A percentile compares a stretch with the other conserved stretches of the same genome.
These are phyloP conservation scores for Saccharomycopsis sp. DNA, from an alignment of 805 yeast species.

Conservation along the genomic window DNA sequence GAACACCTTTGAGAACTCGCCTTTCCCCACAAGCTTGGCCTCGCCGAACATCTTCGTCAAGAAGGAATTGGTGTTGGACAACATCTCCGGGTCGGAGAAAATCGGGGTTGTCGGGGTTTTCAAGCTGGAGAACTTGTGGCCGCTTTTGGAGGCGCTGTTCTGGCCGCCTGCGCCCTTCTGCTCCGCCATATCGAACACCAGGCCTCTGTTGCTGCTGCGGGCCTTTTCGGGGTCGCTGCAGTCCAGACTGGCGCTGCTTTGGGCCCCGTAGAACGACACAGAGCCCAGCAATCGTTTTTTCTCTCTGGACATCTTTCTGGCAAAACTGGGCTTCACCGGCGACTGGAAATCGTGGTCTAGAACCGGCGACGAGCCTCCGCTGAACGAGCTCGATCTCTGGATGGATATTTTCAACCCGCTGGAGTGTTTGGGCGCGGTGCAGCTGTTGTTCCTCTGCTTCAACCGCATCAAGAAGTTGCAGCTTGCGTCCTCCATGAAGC, in stretches of 20 bases:
- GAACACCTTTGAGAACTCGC: constrained; percentile 87
- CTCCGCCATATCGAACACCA: neutral
- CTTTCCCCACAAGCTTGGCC: constrained; percentile 68
- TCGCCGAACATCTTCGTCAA: constrained; percentile 44
- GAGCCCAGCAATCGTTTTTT: neutral
- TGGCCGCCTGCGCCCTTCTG: neutral
- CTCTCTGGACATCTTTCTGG: neutral
- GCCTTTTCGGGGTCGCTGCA: neutral
- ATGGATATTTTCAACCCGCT: neutral
- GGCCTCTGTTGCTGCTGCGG: neutral
- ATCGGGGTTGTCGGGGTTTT: constrained; percentile 20
- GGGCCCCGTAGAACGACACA: neutral
- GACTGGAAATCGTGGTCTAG: constrained; percentile 2
- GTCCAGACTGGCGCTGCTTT: neutral
- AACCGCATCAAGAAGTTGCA: neutral
- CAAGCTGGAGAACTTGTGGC: constrained; percentile 1
- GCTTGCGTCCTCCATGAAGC: neutral
- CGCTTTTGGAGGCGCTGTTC: neutral
- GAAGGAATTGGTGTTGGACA: constrained; percentile 33
- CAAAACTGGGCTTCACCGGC: constrained; percentile 2
- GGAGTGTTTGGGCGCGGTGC: neutral
- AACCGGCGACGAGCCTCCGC: constrained; percentile 1
- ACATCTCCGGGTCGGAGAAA: constrained; percentile 15
- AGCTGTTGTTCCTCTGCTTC: constrained; percentile 1
- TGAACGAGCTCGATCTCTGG: neutral